Percentiles rank a stretch among this genome's conserved stretches.
Conservation (phyloP, 345 rosid species). For the Geranium rotundifolium region DNA sequence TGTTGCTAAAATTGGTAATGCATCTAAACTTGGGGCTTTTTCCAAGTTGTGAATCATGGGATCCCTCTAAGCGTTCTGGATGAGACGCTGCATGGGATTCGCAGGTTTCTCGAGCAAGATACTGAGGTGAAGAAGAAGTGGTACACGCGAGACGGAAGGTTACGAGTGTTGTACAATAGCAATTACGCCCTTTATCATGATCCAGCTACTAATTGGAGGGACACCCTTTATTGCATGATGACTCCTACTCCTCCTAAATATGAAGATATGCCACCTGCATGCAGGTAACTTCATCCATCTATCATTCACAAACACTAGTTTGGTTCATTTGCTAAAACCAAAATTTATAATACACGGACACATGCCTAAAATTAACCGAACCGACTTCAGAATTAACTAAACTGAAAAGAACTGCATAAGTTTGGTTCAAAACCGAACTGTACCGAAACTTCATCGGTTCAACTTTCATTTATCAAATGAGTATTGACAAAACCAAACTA, state of each 20-base stretch:
- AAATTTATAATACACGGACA: too few relatives aligned
- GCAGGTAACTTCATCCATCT: slow-evolving; percentile 16
- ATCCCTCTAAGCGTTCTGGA: slow-evolving; percentile 13
- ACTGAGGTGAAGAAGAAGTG: slow-evolving; percentile 14
- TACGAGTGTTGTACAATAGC: slow-evolving; percentile 14
- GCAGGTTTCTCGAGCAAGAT: slow-evolving; percentile 21
- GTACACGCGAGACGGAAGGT: slow-evolving; percentile 11
- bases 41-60: slow-evolving; percentile 30
- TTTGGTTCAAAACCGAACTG: too few relatives aligned
- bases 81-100: slow-evolving; percentile 14
- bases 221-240: slow-evolving; percentile 18
- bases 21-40: slow-evolving; percentile 17
- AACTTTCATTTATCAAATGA: too few relatives aligned
- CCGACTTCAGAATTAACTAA: too few relatives aligned
- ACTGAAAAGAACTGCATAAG: too few relatives aligned
- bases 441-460: too few relatives aligned
- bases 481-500: too few relatives aligned
- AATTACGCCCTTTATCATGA: slow-evolving; percentile 35
- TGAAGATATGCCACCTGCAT: slow-evolving; percentile 25
- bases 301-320: too few relatives aligned
- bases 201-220: slow-evolving; percentile 32
- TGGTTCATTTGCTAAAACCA: too few relatives aligned
- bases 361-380: too few relatives aligned
- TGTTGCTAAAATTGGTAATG: slow-evolving; percentile 6
- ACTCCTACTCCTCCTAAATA: slow-evolving; percentile 27